These are phyloP conservation scores for Chloromonas sp. DNA, from an alignment of 163 green algal species.

Conservation along the genomic window DNA sequence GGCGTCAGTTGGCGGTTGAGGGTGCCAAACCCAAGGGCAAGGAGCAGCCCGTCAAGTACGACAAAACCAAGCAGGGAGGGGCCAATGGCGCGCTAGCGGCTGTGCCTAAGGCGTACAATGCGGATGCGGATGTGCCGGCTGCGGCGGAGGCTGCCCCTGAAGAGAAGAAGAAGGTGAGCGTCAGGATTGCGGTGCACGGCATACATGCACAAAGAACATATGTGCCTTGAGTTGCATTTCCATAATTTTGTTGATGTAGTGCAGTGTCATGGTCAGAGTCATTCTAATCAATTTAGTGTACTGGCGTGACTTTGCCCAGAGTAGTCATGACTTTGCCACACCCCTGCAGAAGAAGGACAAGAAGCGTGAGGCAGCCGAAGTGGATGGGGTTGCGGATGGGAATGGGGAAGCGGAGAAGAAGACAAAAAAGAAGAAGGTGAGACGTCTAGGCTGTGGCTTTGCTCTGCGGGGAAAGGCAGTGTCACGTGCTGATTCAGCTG, in stretches of 20 bases:
- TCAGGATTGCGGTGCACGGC: not conserved
- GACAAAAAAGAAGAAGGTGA: conserved; percentile 1
- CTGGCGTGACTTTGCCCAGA: too few species aligned
- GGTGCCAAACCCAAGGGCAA: conserved; percentile 52
- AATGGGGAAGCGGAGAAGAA: not conserved
- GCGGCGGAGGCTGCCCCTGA: not conserved
- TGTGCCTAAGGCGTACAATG: conserved; percentile 79
- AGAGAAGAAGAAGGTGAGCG: not conserved
- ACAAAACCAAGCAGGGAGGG: conserved; percentile 50
- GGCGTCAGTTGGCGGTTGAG: conserved; percentile 60
- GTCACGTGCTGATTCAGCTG: too few species aligned
- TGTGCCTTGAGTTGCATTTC: not conserved
- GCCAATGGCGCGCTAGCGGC: conserved; percentile 39
- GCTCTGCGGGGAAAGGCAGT: too few species aligned
- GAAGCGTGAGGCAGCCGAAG: not conserved
- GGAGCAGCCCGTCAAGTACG: conserved; percentile 69
- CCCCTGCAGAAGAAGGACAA: not conserved
- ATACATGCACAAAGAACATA: not conserved
- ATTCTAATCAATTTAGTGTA: too few species aligned
- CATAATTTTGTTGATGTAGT: not conserved
- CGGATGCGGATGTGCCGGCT: conserved; percentile 64
- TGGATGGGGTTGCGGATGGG: too few species aligned
- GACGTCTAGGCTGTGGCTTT: not conserved
- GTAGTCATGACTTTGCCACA: too few species aligned
- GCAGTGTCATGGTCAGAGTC: not conserved